Percentiles rank a stretch among this genome's conserved stretches.
Conservation (phyloP, 768 basidiomycete species). For the Naganishia antarctica region DNA sequence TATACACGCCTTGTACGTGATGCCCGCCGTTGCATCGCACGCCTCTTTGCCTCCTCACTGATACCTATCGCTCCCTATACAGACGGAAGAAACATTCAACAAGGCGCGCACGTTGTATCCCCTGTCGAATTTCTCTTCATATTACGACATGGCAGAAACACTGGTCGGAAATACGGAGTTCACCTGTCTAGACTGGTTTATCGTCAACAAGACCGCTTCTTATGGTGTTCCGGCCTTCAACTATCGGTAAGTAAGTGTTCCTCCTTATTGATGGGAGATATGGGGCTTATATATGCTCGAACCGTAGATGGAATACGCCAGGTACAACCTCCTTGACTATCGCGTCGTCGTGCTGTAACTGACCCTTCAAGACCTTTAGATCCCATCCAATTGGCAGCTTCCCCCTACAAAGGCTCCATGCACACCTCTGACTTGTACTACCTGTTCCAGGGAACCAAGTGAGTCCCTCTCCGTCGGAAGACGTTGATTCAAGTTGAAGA, state of each 20-base stretch:
- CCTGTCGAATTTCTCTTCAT: slow-evolving; percentile 23
- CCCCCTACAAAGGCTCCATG: slow-evolving; percentile 30
- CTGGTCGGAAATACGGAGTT: slow-evolving; percentile 32
- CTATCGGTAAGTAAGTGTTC: slow-evolving; percentile 13
- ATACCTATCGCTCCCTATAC: not conserved
- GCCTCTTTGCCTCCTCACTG: not conserved
- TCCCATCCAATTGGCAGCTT: slow-evolving; percentile 31
- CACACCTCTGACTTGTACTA: slow-evolving; percentile 34
- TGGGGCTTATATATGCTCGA: not conserved
- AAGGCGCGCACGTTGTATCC: slow-evolving; percentile 26
- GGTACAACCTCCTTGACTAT: not conserved
- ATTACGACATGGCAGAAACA: slow-evolving; percentile 30
- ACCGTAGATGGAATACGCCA: slow-evolving; percentile 10
- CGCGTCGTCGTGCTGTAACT: not conserved
- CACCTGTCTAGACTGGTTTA: slow-evolving; percentile 29
- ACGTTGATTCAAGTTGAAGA: not conserved
- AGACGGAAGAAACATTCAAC: slow-evolving; percentile 31
- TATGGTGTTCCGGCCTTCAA: slow-evolving; percentile 28
- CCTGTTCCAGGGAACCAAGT: slow-evolving; percentile 33
- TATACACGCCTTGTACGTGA: slow-evolving; percentile 29
- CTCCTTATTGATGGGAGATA: not conserved
- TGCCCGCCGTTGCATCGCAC: not conserved
- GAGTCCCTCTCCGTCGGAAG: not conserved
- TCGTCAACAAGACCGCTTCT: slow-evolving; percentile 25
- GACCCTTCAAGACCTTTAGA: not conserved